These are phyloP conservation scores for Cupressus sempervirens DNA, from an alignment of 75 land plant species.

Conservation along the genomic window DNA sequence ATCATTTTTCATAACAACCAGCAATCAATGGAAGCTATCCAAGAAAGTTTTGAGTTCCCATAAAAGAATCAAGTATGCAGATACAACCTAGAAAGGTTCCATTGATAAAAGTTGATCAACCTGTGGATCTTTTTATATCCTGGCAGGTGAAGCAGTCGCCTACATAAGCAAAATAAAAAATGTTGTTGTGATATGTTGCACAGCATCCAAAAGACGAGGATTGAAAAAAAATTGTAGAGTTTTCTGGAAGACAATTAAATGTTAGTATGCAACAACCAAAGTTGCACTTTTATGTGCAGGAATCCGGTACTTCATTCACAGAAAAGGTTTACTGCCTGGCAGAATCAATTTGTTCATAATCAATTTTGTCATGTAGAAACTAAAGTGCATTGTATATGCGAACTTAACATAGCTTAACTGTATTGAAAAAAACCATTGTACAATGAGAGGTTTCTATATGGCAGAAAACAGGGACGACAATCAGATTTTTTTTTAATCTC, in stretches of 20 bases:
- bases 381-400: background rate
- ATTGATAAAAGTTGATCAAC: background rate
- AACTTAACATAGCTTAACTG: background rate
- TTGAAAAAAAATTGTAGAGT: background rate
- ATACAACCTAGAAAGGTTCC: background rate
- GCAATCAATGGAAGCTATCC: background rate
- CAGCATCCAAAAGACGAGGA: background rate
- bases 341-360: background rate
- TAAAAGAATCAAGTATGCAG: background rate
- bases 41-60: background rate
- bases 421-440: background rate
- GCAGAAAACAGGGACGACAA: background rate
- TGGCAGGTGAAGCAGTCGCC: background rate
- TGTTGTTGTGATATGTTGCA: background rate
- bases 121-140: background rate
- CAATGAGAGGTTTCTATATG: background rate
- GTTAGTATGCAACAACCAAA: background rate
- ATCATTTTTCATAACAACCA: background rate
- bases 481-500: background rate
- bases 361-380: background rate
- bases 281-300: background rate
- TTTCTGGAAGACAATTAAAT: too few species aligned
- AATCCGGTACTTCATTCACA: background rate
- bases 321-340: background rate
- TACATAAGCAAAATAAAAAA: background rate